Base-by-base conservation (phyloP, 1,139 yeast genomes). In the Meyerozyma smithsonii region DNA sequence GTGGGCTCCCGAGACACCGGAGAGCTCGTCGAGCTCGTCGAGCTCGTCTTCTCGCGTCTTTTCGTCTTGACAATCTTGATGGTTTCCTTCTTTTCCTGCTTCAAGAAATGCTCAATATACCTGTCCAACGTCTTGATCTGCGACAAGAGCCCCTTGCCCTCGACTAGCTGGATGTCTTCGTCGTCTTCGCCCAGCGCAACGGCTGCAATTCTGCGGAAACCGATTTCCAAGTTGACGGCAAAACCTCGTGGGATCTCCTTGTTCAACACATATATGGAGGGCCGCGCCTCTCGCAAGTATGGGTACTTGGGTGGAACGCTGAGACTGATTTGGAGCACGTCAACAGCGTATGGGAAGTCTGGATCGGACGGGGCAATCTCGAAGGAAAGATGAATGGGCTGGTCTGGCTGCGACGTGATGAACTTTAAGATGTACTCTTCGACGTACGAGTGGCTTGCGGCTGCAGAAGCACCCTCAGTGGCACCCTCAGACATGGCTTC, bases 211-310 rank as follows among this genome's bases (percentile, higher is more conserved):
- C 64, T 58, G 37, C 64, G 67, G 56, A 80, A 85, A 6, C 89
- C 92, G 8, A 62, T 50, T 51, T 84, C 92, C 11, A 84, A 66
- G 49, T 84, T 84, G 12, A 76, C 67, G 11, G 87, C 77, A 55
- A 63, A 80, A 0, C 92, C 92, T 43, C 80, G 64, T 1, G 92
- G 89, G n/a, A 84, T 81, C 34, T 82, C 87, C 19, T 73, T 72
- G 55, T 83, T 83, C 37, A 79, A 63, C 4, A 85, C 83, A 36
- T 65, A 62, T 2, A 78, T 64, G 4, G 71, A 58, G 1, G 82
- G 81, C 18, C 48, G 45, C 2, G 51, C 55, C 14, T 50, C 52
- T 35, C 48, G 52, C 20, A 55, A 56, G 30, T 58, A 50, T 0
- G 90, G 90, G 50, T 81, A 84, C 21, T 60, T 61, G 2, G 56